Evolutionary conservation across 805 yeast species (phyloP).

Genomic region (Torulaspora quercuum): DNA sequence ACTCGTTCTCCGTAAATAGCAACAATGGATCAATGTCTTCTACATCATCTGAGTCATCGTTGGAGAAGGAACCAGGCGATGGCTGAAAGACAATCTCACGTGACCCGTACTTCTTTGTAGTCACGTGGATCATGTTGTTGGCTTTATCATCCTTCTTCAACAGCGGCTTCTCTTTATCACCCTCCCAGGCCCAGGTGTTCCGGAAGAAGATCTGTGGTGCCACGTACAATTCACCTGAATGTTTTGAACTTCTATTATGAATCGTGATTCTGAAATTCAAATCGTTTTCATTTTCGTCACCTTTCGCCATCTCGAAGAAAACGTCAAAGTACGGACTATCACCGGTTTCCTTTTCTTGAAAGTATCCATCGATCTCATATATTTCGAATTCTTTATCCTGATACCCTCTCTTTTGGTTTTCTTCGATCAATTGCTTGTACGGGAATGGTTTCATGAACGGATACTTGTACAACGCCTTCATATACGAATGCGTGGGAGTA

Average conservation of each 20-base stretch:
- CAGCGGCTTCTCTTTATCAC: conserved; percentile 50
- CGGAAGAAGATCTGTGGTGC: conserved; percentile 81
- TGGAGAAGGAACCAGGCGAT: conserved; percentile 67
- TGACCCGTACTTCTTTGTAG: conserved; percentile 67
- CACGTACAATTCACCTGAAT: conserved; percentile 84
- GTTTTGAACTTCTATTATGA: conserved; percentile 66
- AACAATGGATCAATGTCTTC: conserved; percentile 72
- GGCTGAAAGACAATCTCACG: conserved; percentile 72
- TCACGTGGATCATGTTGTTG: conserved; percentile 51
- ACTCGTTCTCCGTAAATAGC: conserved; percentile 85
- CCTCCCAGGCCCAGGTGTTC: conserved; percentile 93
- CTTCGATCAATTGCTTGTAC: conserved; percentile 66
- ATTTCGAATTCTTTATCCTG: conserved; percentile 75
- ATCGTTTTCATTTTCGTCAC: conserved; percentile 75
- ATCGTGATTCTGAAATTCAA: conserved; percentile 82
- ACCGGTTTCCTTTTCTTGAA: conserved; percentile 47
- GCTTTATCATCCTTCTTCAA: conserved; percentile 39
- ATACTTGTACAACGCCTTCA: conserved; percentile 87
- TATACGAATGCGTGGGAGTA: conserved; percentile 89
- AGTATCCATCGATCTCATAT: conserved; percentile 67
- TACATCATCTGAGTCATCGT: conserved; percentile 24
- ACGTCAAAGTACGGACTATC: conserved; percentile 81
- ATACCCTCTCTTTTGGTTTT: conserved; percentile 62
- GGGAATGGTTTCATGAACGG: conserved; percentile 80
- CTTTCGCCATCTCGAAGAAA: conserved; percentile 86